Conservation (phyloP, 345 rosid species). For the Pelargonium nanum region DNA sequence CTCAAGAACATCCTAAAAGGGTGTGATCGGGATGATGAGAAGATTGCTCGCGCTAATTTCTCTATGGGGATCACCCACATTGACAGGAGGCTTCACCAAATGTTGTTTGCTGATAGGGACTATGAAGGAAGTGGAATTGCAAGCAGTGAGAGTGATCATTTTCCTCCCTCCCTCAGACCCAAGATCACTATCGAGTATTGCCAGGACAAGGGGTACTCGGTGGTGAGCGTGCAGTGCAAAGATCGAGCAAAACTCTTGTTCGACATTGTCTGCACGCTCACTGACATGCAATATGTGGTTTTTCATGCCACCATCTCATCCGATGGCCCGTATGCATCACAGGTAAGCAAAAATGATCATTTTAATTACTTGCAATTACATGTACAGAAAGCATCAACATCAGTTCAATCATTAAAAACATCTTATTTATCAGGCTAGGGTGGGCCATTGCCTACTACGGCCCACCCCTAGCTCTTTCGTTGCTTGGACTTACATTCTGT, state of each 20-base stretch:
- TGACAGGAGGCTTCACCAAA: constrained; percentile 85
- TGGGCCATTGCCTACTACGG: too few relatives aligned
- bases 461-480: too few relatives aligned
- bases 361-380: neutral
- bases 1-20: constrained; percentile 65
- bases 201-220: constrained; percentile 73
- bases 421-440: too few relatives aligned
- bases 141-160: constrained; percentile 25
- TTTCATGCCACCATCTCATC: constrained; percentile 79
- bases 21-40: constrained; percentile 50
- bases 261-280: constrained; percentile 90
- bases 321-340: constrained; percentile 63
- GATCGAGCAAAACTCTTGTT: constrained; percentile 86
- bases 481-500: too few relatives aligned
- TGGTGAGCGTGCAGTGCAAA: constrained; percentile 59
- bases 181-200: constrained; percentile 57
- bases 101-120: constrained; percentile 89
- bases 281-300: constrained; percentile 94
- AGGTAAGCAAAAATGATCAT: constrained; percentile 29
- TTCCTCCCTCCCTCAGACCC: constrained; percentile 32
- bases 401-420: too few relatives aligned
- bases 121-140: constrained; percentile 45
- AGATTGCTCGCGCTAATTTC: constrained; percentile 53
- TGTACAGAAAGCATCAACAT: too few relatives aligned
- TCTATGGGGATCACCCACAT: constrained; percentile 81